These are phyloP conservation scores for Saturnispora kantuleensis DNA, from an alignment of 805 yeast species.

Conservation along the genomic window DNA sequence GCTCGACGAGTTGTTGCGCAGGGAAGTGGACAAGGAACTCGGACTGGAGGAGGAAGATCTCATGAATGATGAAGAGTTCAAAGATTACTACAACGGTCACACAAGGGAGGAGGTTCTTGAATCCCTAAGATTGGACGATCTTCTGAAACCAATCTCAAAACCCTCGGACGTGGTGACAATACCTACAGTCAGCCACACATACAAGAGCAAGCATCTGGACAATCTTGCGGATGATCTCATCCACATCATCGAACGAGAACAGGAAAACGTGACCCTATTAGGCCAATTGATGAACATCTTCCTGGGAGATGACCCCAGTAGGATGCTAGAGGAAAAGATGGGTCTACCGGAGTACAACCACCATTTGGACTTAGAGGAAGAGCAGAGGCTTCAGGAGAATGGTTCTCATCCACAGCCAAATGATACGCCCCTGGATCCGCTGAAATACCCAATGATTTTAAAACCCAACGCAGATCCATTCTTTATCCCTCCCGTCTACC, in stretches of 20 bases:
- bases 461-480: constrained; percentile 41
- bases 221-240: constrained; percentile 64
- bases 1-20: constrained; percentile 19
- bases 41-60: constrained; percentile 16
- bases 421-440: constrained; percentile 8
- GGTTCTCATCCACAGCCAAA: constrained; percentile 8
- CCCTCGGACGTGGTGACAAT: constrained; percentile 72
- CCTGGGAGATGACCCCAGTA: constrained; percentile 78
- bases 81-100: constrained; percentile 16
- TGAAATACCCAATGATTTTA: constrained; percentile 8
- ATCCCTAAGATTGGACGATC: constrained; percentile 42
- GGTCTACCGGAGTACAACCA: constrained; percentile 65
- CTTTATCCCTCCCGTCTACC: constrained; percentile 49
- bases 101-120: constrained; percentile 29
- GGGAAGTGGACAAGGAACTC: constrained; percentile 23
- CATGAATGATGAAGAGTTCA: constrained; percentile 1
- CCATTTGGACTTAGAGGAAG: constrained; percentile 32
- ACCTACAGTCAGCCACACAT: constrained; percentile 59
- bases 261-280: constrained; percentile 60
- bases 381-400: constrained; percentile 15
- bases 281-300: constrained; percentile 66
- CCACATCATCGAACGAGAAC: constrained; percentile 73
- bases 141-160: constrained; percentile 69
- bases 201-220: constrained; percentile 43
- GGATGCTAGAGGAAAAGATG: constrained; percentile 52